Evolutionary conservation across 345 rosid genomes (phyloP).

Genomic region (Gossypium rotundifolium): DNA sequence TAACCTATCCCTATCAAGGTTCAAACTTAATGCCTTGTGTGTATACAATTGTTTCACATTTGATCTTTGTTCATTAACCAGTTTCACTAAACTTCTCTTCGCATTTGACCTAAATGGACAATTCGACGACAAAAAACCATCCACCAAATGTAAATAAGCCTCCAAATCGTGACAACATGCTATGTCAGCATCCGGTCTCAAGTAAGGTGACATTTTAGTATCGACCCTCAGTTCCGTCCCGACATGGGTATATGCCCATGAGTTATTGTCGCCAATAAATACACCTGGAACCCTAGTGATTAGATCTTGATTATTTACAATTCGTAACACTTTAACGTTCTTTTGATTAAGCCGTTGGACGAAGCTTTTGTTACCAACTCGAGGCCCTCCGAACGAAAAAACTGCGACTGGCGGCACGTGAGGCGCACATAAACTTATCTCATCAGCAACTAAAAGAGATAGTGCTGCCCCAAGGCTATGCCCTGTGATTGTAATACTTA

Average conservation of each 20-base stretch:
- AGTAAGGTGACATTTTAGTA: slow-evolving; percentile 66
- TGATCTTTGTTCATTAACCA: slow-evolving; percentile 64
- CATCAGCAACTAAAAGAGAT: slow-evolving; percentile 66
- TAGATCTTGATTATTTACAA: slow-evolving; percentile 76
- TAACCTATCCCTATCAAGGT: slow-evolving; percentile 31
- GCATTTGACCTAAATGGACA: slow-evolving; percentile 88
- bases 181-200: slow-evolving; percentile 55
- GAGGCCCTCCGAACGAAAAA: slow-evolving; percentile 89
- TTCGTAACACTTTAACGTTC: slow-evolving; percentile 60
- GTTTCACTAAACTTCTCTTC: slow-evolving; percentile 70
- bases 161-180: slow-evolving; percentile 87
- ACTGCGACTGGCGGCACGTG: slow-evolving; percentile 59
- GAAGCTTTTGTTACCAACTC: slow-evolving; percentile 67
- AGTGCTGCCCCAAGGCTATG: slow-evolving; percentile 96
- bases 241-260: slow-evolving; percentile 64
- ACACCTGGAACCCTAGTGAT: slow-evolving; percentile 78
- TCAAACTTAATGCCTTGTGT: slow-evolving; percentile 51
- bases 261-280: slow-evolving; percentile 37
- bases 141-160: slow-evolving; percentile 77
- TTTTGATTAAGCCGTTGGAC: slow-evolving; percentile 33
- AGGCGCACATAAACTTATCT: slow-evolving; percentile 41
- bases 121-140: slow-evolving; percentile 64
- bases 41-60: slow-evolving; percentile 81
- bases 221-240: slow-evolving; percentile 60
- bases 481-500: slow-evolving; percentile 82